Evolutionary conservation across 257 asterid genomes (phyloP).

Genomic region (Plantago major): DNA sequence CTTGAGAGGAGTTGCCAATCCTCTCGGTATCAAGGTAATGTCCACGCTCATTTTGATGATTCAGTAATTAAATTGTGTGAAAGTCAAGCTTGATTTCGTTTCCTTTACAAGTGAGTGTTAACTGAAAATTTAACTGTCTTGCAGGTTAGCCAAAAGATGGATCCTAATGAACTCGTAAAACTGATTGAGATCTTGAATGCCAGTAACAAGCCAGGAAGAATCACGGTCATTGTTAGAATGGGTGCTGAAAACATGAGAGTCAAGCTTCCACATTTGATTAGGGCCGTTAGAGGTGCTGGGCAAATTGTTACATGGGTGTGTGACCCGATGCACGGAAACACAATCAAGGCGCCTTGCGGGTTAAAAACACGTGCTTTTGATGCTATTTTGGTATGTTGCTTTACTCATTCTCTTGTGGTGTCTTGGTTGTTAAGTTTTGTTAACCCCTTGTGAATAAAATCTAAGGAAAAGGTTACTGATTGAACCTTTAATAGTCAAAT

Average conservation of each 20-base stretch:
- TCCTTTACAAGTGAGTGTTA: background rate
- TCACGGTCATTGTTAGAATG: conserved; percentile 73
- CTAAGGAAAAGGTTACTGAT: background rate
- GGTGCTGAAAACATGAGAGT: conserved; percentile 93
- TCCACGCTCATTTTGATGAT: conserved; percentile 4
- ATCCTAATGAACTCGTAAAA: conserved; percentile 68
- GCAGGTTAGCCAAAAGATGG: conserved; percentile 93
- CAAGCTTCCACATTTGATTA: conserved; percentile 69
- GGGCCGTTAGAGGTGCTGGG: conserved; percentile 82
- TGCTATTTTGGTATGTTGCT: conserved; percentile 59
- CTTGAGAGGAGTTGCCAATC: conserved; percentile 74
- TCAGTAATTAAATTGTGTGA: background rate
- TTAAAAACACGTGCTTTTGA: conserved; percentile 85
- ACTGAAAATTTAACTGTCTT: conserved; percentile 14
- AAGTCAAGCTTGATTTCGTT: background rate
- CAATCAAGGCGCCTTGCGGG: conserved; percentile 86
- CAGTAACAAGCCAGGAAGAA: conserved; percentile 73
- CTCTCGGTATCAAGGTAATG: conserved; percentile 76
- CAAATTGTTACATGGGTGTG: conserved; percentile 86
- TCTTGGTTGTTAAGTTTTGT: conserved; percentile 2
- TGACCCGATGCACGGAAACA: conserved; percentile 91
- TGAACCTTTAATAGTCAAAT: too few species aligned
- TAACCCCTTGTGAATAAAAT: background rate
- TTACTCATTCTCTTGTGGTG: conserved; percentile 11
- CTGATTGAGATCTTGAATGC: conserved; percentile 68